Conservation (phyloP, 1,139 yeast genomes). For the Cylindricascospora bacillispora region DNA sequence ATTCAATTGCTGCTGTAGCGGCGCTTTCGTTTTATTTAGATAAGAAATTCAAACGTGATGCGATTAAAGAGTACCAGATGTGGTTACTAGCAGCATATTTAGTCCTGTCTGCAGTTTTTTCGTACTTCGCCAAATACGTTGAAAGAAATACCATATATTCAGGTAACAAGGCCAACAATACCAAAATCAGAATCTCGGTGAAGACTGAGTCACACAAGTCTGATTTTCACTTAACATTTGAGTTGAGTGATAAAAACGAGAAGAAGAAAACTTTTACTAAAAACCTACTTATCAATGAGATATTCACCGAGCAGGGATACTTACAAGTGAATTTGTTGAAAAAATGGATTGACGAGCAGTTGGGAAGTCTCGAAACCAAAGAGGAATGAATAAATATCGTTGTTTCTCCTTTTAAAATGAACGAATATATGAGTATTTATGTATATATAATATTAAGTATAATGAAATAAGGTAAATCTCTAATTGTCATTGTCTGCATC, state of each 20-base stretch:
- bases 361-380: slow-evolving; percentile 7
- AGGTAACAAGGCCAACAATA: slow-evolving; percentile 33
- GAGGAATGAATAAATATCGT: no score
- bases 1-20: slow-evolving; percentile 50
- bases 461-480: not conserved
- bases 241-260: slow-evolving; percentile 1
- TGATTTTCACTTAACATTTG: slow-evolving; percentile 13
- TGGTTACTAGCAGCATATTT: slow-evolving; percentile 40
- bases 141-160: slow-evolving; percentile 48
- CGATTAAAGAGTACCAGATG: slow-evolving; percentile 30
- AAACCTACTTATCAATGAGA: slow-evolving; percentile 16
- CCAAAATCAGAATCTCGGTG: slow-evolving; percentile 7
- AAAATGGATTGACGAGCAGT: slow-evolving; percentile 19
- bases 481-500: slow-evolving; percentile 1
- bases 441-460: not conserved
- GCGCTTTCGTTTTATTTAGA: slow-evolving; percentile 56
- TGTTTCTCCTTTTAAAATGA: not conserved
- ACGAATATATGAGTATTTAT: not conserved
- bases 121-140: slow-evolving; percentile 35
- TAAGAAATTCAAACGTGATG: slow-evolving; percentile 40
- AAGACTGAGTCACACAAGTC: slow-evolving; percentile 12
- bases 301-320: slow-evolving; percentile 22
- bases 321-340: slow-evolving; percentile 17
- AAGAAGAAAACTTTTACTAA: slow-evolving; percentile 5
- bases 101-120: slow-evolving; percentile 36